Percentiles rank a stretch among this genome's conserved stretches.
phyloP scores from a whole-genome alignment of 2,329 filamentous ascomycete species.

The Fusarium tuaranense region DNA sequence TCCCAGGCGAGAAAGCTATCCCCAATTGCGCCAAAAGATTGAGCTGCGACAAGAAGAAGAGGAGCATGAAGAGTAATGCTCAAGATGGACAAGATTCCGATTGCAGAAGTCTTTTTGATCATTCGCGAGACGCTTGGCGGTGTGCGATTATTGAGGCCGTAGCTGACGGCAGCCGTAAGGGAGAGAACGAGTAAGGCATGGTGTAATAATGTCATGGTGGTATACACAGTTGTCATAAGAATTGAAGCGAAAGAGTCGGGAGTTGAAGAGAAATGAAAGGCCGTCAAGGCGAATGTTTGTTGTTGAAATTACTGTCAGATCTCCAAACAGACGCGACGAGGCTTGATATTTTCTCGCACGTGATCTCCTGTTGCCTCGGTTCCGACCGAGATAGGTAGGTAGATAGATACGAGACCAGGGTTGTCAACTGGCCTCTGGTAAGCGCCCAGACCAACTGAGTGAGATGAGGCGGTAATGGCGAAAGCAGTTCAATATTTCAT shows the following conservation, averaged over 20 bases:
- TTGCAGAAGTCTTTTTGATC: conserved; percentile 47
- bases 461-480: neutral
- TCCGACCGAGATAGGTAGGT: neutral
- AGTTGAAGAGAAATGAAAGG: neutral
- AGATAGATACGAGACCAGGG: neutral
- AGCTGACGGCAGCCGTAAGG: conserved; percentile 28
- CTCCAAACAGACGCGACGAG: neutral
- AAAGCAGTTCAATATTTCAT: neutral
- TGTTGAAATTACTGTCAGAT: neutral
- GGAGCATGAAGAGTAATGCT: conserved; percentile 28
- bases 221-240: neutral
- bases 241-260: too few relatives aligned
- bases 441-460: neutral
- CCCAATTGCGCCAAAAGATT: conserved; percentile 48
- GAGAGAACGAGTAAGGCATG: conserved; percentile 42
- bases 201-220: neutral
- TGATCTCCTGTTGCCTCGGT: neutral
- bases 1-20: conserved; percentile 53
- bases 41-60: conserved; percentile 41
- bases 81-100: conserved; percentile 45
- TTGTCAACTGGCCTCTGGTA: neutral
- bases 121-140: conserved; percentile 45
- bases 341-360: neutral
- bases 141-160: conserved; percentile 30
- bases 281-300: neutral